phyloP scores from a whole-genome alignment of 2,329 filamentous ascomycete genomes.

The Ophiosphaerella narmari region DNA sequence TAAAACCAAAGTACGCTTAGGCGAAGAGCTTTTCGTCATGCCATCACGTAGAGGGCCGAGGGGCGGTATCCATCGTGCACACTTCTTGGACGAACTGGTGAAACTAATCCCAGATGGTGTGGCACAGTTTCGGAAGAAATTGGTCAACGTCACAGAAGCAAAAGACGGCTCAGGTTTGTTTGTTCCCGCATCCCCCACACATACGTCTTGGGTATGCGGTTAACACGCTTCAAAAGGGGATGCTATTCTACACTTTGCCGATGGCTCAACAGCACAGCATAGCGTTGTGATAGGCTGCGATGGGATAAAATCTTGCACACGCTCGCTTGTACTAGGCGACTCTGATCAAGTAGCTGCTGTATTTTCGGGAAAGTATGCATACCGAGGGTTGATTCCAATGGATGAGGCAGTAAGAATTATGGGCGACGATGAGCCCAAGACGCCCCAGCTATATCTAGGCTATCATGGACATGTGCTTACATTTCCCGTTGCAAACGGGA shows the following conservation, averaged over 20 bases:
- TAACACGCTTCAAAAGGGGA: slow-evolving; percentile 9
- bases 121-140: slow-evolving; percentile 49
- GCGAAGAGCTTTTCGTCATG: slow-evolving; percentile 27
- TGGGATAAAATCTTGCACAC: slow-evolving; percentile 64
- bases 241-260: slow-evolving; percentile 47
- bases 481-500: slow-evolving; percentile 64
- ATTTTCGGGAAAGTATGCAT: slow-evolving; percentile 65
- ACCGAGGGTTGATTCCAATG: slow-evolving; percentile 66
- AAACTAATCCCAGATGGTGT: slow-evolving; percentile 52
- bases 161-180: slow-evolving; percentile 22
- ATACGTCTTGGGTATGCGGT: not conserved
- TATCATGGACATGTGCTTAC: slow-evolving; percentile 63
- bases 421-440: slow-evolving; percentile 54
- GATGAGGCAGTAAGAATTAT: slow-evolving; percentile 55
- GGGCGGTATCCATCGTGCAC: slow-evolving; percentile 53
- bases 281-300: slow-evolving; percentile 64
- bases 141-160: slow-evolving; percentile 29
- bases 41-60: slow-evolving; percentile 28
- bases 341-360: slow-evolving; percentile 47
- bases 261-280: slow-evolving; percentile 52
- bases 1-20: slow-evolving; percentile 18
- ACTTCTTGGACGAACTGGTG: slow-evolving; percentile 56
- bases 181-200: not conserved
- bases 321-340: slow-evolving; percentile 58
- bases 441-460: slow-evolving; percentile 62